Evolutionary conservation across 2,329 filamentous ascomycete genomes (phyloP).

Genomic region (Aspergillus calidoustus): DNA sequence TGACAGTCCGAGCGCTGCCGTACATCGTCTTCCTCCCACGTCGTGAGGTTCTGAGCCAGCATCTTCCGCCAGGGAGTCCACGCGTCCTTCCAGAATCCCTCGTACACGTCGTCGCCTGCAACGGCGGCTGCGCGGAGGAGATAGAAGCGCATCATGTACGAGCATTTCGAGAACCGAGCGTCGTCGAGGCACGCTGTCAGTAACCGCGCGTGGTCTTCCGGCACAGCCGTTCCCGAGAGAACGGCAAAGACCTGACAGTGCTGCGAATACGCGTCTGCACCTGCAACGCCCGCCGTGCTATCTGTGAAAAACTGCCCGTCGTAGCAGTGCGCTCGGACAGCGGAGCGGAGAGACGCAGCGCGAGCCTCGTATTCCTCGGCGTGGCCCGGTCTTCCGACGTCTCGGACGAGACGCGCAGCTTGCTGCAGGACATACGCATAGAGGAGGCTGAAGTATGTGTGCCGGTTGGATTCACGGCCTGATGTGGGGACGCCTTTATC

Average conservation of each 20-base stretch:
- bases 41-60: constrained; percentile 45
- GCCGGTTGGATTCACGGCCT: constrained; percentile 40
- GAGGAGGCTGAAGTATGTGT: constrained; percentile 49
- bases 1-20: constrained; percentile 51
- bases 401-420: constrained; percentile 37
- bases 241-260: constrained; percentile 41
- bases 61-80: constrained; percentile 46
- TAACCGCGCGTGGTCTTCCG: constrained; percentile 26
- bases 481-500: constrained; percentile 48
- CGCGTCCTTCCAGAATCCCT: constrained; percentile 36
- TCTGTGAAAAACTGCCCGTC: constrained; percentile 38
- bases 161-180: constrained; percentile 39
- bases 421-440: constrained; percentile 44
- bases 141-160: constrained; percentile 49
- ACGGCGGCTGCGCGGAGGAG: constrained; percentile 43
- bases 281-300: constrained; percentile 36
- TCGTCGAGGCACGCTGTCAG: constrained; percentile 34
- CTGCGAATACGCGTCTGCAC: constrained; percentile 29
- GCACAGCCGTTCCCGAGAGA: constrained; percentile 27
- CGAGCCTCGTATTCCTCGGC: constrained; percentile 33
- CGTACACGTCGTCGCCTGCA: constrained; percentile 40
- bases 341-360: constrained; percentile 22
- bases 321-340: constrained; percentile 35
- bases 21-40: constrained; percentile 51
- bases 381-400: constrained; percentile 40